Percentiles rank a stretch among this genome's conserved stretches.
Conservation (phyloP, 257 asterid genomes). For the Mentha longifolia region DNA sequence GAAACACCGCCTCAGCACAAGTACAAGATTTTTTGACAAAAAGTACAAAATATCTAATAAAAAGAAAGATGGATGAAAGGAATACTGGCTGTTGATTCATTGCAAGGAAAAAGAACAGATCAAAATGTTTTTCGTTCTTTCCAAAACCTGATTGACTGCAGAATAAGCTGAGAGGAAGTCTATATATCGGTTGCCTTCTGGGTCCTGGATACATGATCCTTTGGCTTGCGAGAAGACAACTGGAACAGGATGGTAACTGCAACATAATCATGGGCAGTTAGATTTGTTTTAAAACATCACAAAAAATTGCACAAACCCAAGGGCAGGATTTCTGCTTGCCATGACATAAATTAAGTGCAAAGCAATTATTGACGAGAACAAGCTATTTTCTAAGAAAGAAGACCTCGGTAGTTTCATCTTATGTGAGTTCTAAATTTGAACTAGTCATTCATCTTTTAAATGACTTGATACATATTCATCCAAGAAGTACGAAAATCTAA, state of each 20-base stretch:
- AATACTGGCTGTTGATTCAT: background rate
- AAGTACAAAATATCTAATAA: too few species aligned
- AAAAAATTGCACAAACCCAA: background rate
- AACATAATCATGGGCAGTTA: slow-evolving; percentile 33
- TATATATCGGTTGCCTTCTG: slow-evolving; percentile 90
- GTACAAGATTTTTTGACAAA: background rate
- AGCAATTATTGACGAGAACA: background rate
- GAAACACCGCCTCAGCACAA: background rate
- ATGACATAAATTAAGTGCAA: background rate
- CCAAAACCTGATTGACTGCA: slow-evolving; percentile 89
- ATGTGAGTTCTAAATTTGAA: slow-evolving; percentile 1
- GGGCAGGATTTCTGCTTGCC: slow-evolving; percentile 1
- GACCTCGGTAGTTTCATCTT: slow-evolving; percentile 3
- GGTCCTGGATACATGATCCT: slow-evolving; percentile 89
- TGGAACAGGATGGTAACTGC: slow-evolving; percentile 97
- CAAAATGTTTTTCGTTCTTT: background rate
- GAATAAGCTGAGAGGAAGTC: slow-evolving; percentile 98
- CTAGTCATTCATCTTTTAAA: background rate
- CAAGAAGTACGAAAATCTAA: background rate
- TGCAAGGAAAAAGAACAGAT: slow-evolving; percentile 18
- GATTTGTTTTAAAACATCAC: slow-evolving; percentile 18
- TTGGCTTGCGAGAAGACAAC: slow-evolving; percentile 87
- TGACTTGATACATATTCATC: background rate
- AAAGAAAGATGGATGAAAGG: background rate
- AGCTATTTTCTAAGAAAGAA: background rate